Percentiles rank a stretch among this genome's conserved stretches.
Evolutionary conservation across 1,284 basidiomycete genomes (phyloP).

Genomic region (Cutaneotrichosporon cyanovorans): DNA sequence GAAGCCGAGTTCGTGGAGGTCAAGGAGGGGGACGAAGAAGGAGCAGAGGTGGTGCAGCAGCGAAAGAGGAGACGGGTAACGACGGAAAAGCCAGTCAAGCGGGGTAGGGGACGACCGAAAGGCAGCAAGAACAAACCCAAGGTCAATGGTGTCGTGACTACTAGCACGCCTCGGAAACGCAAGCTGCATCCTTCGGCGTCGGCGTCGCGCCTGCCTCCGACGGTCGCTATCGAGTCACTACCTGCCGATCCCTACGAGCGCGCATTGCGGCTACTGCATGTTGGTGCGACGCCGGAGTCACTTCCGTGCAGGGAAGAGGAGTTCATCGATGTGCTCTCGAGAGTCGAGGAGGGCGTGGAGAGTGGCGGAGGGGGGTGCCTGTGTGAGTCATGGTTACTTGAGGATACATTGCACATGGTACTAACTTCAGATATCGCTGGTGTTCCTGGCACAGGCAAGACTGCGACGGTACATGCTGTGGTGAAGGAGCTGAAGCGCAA

Average conservation of each 20-base stretch:
- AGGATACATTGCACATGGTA: not conserved
- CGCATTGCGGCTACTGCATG: slow-evolving; percentile 82
- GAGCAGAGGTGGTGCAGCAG: not conserved
- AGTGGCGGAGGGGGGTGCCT: slow-evolving; percentile 91
- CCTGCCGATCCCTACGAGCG: slow-evolving; percentile 71
- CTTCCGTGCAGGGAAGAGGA: slow-evolving; percentile 87
- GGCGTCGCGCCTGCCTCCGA: slow-evolving; percentile 26
- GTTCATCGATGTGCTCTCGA: slow-evolving; percentile 66
- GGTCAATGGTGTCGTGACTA: not conserved
- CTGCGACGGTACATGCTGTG: slow-evolving; percentile 90
- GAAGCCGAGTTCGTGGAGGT: slow-evolving; percentile 9
- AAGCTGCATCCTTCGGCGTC: slow-evolving; percentile 33
- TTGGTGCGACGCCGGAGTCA: slow-evolving; percentile 82
- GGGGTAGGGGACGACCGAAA: not conserved
- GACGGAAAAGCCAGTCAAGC: not conserved
- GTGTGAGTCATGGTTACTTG: slow-evolving; percentile 63
- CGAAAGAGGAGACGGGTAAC: slow-evolving; percentile 1
- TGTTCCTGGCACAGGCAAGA: slow-evolving; percentile 97
- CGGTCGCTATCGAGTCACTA: slow-evolving; percentile 44
- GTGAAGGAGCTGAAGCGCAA: slow-evolving; percentile 79
- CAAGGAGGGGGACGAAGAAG: slow-evolving; percentile 7
- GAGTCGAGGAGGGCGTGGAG: slow-evolving; percentile 78
- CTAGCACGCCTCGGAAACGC: slow-evolving; percentile 8
- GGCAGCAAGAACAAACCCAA: slow-evolving; percentile 1
- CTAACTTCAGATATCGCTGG: slow-evolving; percentile 75